These are phyloP conservation scores for Globisporangium lucens DNA, from an alignment of 352 stramenopile genomes.

Conservation along the genomic window DNA sequence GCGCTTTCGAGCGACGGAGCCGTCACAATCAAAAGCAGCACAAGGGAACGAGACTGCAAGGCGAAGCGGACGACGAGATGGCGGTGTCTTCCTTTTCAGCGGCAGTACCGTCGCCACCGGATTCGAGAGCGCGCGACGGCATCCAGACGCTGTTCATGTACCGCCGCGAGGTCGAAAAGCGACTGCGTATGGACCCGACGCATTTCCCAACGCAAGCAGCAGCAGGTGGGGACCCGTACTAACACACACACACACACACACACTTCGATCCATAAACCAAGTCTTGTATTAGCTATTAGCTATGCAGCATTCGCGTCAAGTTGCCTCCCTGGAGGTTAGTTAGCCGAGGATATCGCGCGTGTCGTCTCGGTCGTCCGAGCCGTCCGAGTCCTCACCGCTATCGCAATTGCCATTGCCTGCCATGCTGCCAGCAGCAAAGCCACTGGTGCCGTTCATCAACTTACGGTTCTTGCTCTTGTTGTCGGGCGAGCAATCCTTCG, in stretches of 20 bases:
- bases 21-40: neutral
- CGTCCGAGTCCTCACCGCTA: conserved; percentile 26
- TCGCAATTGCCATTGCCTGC: conserved; percentile 8
- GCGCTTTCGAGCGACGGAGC: conserved; percentile 11
- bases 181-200: conserved; percentile 30
- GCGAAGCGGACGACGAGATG: neutral
- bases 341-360: conserved; percentile 39
- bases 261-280: neutral
- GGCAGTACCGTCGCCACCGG: conserved; percentile 8
- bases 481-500: conserved; percentile 9
- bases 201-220: conserved; percentile 13
- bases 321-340: neutral
- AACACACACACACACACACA: no score
- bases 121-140: conserved; percentile 39
- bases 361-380: conserved; percentile 25
- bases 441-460: conserved; percentile 2
- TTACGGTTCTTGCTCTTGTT: conserved; percentile 6
- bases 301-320: neutral
- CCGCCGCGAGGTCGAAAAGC: conserved; percentile 59
- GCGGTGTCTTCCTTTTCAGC: neutral
- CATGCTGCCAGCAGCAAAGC: neutral
- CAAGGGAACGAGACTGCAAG: neutral
- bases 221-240: neutral
- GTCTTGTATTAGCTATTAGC: neutral
- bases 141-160: conserved; percentile 67